phyloP scores from a whole-genome alignment of 2,329 filamentous ascomycete genomes.

The Kalmusia sp. region DNA sequence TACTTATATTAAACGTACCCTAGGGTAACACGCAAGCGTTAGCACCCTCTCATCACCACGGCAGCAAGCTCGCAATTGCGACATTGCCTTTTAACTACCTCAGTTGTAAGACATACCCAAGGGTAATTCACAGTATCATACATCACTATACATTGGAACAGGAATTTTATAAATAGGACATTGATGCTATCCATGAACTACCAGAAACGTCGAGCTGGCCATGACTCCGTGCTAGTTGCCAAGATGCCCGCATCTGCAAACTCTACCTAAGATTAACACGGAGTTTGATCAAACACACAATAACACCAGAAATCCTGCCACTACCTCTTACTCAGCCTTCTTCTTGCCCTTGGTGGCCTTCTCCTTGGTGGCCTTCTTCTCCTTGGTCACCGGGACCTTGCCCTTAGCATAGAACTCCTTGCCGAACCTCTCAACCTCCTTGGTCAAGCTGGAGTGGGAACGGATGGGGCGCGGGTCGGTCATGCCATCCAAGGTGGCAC shows the following conservation, averaged over 20 bases:
- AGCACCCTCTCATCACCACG: too few species aligned
- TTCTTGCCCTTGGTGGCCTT: constrained; percentile 8
- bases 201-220: too few species aligned
- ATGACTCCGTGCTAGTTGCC: not conserved
- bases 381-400: constrained; percentile 21
- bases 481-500: constrained; percentile 15
- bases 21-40: too few species aligned
- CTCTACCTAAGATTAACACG: not conserved
- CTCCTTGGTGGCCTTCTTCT: constrained; percentile 9
- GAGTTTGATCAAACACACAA: not conserved
- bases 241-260: not conserved
- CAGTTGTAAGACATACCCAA: too few species aligned
- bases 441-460: constrained; percentile 31
- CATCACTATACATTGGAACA: too few species aligned
- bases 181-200: too few species aligned
- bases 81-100: too few species aligned
- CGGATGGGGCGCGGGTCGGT: constrained; percentile 20
- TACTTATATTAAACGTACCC: too few species aligned
- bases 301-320: too few species aligned
- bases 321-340: not conserved
- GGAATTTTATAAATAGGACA: too few species aligned
- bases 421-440: constrained; percentile 39
- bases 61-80: too few species aligned
- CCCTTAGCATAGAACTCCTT: constrained; percentile 29
- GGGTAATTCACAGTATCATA: too few species aligned